Evolutionary conservation across 179 eudicot genomes (phyloP), one percentile per base, ranked within the genome.

Genomic region (Actinidia arguta): DNA sequence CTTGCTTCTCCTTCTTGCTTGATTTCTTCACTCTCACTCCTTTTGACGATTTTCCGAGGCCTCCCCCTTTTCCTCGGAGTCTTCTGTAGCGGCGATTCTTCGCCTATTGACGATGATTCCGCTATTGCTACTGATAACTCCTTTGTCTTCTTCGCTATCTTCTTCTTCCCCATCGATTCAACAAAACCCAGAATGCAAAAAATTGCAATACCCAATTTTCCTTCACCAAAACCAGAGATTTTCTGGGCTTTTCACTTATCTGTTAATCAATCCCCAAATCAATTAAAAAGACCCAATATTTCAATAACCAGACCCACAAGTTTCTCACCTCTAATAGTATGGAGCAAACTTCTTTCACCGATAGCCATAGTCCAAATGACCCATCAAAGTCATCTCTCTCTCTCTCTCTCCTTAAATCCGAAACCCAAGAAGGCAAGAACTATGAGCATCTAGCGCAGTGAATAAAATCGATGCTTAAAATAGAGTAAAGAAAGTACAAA

Each of bases 31-130:
- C 75, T 76, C 74, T 75, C 84, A 1, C 63, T 82, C 54, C 76
- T 82, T 68, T 81, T 84, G 20, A 81, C 72, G 55, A 85, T 59
- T 79, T 85, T 85, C 31, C 84, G 46, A 17, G 87, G 87, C n/a
- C 87, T 81, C 4, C 87, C 87, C 58, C 87, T 81, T 77, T 85
- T 85, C 63, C 87, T 85, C 4, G 84, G 87, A 71, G 82, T 81
- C 17, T 55, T 73, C 39, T 78, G 69, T 2, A 11, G 59, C 18
- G 31, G n/a, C 9, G 47, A 14, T 47, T 70, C 73, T 51, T 62
- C 16, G 2, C 51, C 81, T 39, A 54, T 36, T 63, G 87, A 70
- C 16, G 87, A 77, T 39, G 87, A 82, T 54, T 81, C 87, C 69
- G 84, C 81, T 64, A 85, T 85, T 63, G 78, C 87, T 31, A 81